phyloP scores from a whole-genome alignment of 2,329 filamentous ascomycete species.

The Orbilia quercus region DNA sequence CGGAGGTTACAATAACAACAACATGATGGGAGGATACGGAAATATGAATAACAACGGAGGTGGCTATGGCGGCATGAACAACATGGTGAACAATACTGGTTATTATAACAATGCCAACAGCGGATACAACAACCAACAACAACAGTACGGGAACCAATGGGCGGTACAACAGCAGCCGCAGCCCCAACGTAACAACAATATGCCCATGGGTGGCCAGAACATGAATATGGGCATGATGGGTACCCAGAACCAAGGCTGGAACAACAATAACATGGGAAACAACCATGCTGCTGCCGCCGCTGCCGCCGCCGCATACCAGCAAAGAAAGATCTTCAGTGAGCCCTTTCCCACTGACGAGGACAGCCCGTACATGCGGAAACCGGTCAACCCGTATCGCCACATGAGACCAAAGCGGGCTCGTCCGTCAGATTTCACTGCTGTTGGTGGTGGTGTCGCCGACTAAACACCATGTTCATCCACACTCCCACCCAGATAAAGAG shows the following conservation, averaged over 20 bases:
- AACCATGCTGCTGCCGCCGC: conserved; percentile 15
- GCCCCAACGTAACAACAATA: conserved; percentile 38
- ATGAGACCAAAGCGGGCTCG: conserved; percentile 81
- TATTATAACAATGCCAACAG: conserved; percentile 62
- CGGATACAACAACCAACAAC: conserved; percentile 57
- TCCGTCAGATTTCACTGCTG: conserved; percentile 77
- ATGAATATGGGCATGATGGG: conserved; percentile 53
- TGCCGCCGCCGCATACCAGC: conserved; percentile 66
- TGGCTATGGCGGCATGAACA: conserved; percentile 11
- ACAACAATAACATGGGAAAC: conserved; percentile 33
- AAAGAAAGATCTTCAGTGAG: conserved; percentile 68
- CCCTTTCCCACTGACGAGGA: conserved; percentile 76
- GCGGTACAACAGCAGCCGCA: conserved; percentile 61
- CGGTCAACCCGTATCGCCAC: conserved; percentile 91
- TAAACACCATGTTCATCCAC: conserved; percentile 7
- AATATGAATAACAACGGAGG: conserved; percentile 1
- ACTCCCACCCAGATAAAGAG: neutral
- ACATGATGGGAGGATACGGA: conserved; percentile 55
- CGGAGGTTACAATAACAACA: conserved; percentile 55
- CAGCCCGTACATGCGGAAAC: conserved; percentile 93
- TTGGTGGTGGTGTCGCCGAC: conserved; percentile 57
- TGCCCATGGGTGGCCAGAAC: conserved; percentile 40
- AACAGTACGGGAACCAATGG: conserved; percentile 58
- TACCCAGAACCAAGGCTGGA: conserved; percentile 50
- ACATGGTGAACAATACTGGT: conserved; percentile 58